These are phyloP conservation scores for Lolium rigidum DNA, from an alignment of 176 grass and related monocot genomes.

Conservation along the genomic window DNA sequence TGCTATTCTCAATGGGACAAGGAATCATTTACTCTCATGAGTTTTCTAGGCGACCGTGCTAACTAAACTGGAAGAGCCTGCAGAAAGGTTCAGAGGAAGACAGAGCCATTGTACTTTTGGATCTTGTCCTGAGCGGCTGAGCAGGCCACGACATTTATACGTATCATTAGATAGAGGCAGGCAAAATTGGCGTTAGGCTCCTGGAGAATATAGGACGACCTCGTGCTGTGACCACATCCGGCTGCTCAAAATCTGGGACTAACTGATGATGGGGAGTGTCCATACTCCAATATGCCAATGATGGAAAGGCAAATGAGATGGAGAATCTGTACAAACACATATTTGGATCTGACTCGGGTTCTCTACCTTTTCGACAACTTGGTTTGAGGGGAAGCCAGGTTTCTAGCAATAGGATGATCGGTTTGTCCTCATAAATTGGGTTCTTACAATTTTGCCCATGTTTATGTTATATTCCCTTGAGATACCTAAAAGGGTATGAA, in stretches of 20 bases:
- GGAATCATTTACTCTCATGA: neutral
- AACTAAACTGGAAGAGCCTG: conserved; percentile 27
- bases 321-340: no score
- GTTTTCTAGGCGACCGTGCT: neutral
- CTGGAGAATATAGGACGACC: conserved; percentile 17
- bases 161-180: conserved; percentile 18
- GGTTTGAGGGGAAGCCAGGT: neutral
- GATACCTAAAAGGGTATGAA: no score
- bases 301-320: no score
- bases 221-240: conserved; percentile 10
- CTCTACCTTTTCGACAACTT: no score
- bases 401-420: no score
- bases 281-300: no score
- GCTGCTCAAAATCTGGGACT: conserved; percentile 11
- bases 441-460: no score
- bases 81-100: conserved; percentile 38
- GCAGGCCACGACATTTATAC: conserved; percentile 35
- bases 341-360: no score
- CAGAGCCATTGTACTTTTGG: conserved; percentile 46
- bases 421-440: no score
- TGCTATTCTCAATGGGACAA: conserved; percentile 18
- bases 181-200: conserved; percentile 2
- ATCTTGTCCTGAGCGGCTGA: conserved; percentile 43
- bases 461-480: no score
- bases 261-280: neutral